A percentile compares a stretch with the other conserved stretches of the same genome.
These are phyloP conservation scores for Termitomyces sp. DNA, from an alignment of 768 basidiomycete species.

Conservation along the genomic window DNA sequence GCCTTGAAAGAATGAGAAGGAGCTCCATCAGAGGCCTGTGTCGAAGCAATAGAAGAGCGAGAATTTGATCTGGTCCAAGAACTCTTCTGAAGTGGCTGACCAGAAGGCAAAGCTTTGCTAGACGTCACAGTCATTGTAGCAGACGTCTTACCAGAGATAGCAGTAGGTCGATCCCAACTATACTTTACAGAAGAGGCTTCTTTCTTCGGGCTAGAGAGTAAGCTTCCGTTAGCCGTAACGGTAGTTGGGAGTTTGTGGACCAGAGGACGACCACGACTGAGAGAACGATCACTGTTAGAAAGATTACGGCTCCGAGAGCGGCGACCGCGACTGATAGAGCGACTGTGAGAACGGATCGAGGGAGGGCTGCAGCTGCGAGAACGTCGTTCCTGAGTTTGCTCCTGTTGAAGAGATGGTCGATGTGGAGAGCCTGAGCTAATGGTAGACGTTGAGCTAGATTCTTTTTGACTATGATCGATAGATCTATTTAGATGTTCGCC, in stretches of 20 bases:
- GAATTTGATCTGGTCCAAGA: slow-evolving; percentile 45
- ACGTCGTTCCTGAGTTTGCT: slow-evolving; percentile 18
- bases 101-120: slow-evolving; percentile 16
- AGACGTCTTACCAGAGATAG: slow-evolving; percentile 6
- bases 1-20: slow-evolving; percentile 19
- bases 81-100: slow-evolving; percentile 29
- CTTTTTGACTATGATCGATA: slow-evolving; percentile 21
- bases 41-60: slow-evolving; percentile 58
- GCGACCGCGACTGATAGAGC: slow-evolving; percentile 14
- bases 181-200: slow-evolving; percentile 9
- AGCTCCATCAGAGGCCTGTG: slow-evolving; percentile 38
- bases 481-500: slow-evolving; percentile 23
- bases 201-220: slow-evolving; percentile 10
- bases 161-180: slow-evolving; percentile 17
- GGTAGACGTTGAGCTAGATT: slow-evolving; percentile 27
- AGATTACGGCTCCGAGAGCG: slow-evolving; percentile 17
- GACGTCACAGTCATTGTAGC: not conserved
- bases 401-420: slow-evolving; percentile 18
- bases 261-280: slow-evolving; percentile 13
- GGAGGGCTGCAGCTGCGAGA: slow-evolving; percentile 18
- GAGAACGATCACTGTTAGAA: slow-evolving; percentile 17
- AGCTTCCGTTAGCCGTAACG: not conserved
- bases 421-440: slow-evolving; percentile 28
- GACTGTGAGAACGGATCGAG: slow-evolving; percentile 15
- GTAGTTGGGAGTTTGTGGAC: slow-evolving; percentile 2